Conservation (phyloP, 176 grass and related monocot genomes). For the Ananas comosus region DNA sequence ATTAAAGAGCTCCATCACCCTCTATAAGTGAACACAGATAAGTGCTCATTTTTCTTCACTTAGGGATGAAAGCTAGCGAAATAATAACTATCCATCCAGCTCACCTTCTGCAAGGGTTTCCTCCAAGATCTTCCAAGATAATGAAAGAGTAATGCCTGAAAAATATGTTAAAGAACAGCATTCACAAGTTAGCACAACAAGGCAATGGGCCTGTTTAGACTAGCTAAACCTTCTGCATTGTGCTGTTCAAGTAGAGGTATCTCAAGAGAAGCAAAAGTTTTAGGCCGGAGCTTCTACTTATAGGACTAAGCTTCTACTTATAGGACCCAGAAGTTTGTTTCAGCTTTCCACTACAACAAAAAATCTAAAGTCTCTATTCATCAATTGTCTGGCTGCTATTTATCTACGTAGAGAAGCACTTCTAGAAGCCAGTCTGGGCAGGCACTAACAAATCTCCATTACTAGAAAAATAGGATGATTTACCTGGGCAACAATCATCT, state of each 20-base stretch:
- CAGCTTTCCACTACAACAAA: no score
- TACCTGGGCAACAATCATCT: slow-evolving; percentile 95
- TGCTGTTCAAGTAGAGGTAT: neutral
- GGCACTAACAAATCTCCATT: neutral
- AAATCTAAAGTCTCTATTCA: no score
- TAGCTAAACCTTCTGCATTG: no score
- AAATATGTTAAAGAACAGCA: slow-evolving; percentile 13
- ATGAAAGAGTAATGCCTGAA: slow-evolving; percentile 80
- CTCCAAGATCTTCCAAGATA: slow-evolving; percentile 94
- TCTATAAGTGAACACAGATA: slow-evolving; percentile 15
- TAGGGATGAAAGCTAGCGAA: neutral
- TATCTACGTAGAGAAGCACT: no score
- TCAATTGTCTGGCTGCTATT: no score
- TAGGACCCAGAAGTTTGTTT: no score
- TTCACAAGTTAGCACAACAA: neutral
- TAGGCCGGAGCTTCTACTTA: no score
- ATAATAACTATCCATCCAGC: neutral
- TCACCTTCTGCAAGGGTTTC: slow-evolving; percentile 71
- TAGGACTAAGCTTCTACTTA: no score
- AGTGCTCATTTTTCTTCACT: neutral
- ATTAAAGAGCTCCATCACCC: slow-evolving; percentile 41
- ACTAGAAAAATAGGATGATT: neutral
- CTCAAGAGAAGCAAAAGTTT: no score
- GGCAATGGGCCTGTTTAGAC: no score
- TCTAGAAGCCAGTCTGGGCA: no score